phyloP scores from a whole-genome alignment of 768 basidiomycete species.

The Coprinopsis sp. region DNA sequence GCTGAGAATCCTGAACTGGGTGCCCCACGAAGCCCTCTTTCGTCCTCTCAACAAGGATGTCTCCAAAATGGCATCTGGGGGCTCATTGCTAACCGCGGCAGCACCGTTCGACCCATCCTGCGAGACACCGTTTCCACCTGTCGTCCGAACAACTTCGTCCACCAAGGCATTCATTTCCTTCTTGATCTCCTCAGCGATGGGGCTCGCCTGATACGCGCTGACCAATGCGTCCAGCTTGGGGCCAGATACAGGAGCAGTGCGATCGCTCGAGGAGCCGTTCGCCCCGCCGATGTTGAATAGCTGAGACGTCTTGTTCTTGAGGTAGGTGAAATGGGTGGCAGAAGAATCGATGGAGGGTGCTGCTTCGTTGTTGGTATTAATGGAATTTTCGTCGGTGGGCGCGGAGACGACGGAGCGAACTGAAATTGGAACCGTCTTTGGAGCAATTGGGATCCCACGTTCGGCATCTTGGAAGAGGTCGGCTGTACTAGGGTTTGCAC shows the following conservation, averaged over 20 bases:
- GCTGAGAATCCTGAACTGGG: conserved; percentile 92
- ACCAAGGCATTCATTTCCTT: conserved; percentile 53
- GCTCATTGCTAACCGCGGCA: conserved; percentile 30
- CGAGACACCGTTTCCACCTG: conserved; percentile 20
- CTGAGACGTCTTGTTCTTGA: conserved; percentile 72
- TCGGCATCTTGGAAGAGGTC: conserved; percentile 58
- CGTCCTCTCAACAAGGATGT: conserved; percentile 63
- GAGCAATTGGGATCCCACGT: conserved; percentile 41
- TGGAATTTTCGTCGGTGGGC: conserved; percentile 44
- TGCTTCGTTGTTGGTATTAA: conserved; percentile 28
- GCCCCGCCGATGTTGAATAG: conserved; percentile 55
- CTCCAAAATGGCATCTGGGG: conserved; percentile 68
- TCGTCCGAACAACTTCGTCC: conserved; percentile 27
- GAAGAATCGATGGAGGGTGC: conserved; percentile 36
- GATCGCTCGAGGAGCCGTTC: conserved; percentile 11
- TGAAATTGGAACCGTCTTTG: conserved; percentile 30
- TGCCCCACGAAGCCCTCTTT: conserved; percentile 79
- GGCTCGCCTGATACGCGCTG: conserved; percentile 62
- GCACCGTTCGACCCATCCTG: too few species aligned
- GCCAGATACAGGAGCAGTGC: conserved; percentile 31
- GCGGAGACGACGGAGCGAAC: conserved; percentile 35
- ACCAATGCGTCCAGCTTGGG: conserved; percentile 71
- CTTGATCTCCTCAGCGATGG: conserved; percentile 56
- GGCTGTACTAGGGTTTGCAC: conserved; percentile 34
- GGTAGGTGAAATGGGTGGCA: conserved; percentile 38